A percentile compares a stretch with the other conserved stretches of the same genome.
Conservation (phyloP, 176 grass and related monocot genomes). For the Musa schizocarpa region DNA sequence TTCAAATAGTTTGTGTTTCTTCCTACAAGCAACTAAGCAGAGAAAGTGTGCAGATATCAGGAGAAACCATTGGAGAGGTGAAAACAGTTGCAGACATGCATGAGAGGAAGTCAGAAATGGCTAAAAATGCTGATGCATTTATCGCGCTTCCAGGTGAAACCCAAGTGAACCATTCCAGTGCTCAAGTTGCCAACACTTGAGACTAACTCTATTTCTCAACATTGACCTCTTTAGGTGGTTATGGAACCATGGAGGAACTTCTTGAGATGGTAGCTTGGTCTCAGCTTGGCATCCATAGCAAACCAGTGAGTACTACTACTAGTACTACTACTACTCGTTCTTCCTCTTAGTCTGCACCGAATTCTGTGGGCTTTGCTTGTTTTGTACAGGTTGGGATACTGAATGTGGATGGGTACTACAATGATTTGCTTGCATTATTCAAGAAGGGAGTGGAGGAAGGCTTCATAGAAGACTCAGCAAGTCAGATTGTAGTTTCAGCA, state of each 20-base stretch:
- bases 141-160: conserved; percentile 57
- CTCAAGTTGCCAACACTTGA: neutral
- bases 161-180: neutral
- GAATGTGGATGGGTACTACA: conserved; percentile 93
- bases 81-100: conserved; percentile 78
- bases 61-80: conserved; percentile 56
- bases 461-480: conserved; percentile 62
- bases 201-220: neutral
- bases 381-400: conserved; percentile 62
- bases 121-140: conserved; percentile 61
- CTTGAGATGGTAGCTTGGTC: conserved; percentile 95
- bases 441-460: conserved; percentile 85
- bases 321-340: too few species aligned
- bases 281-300: conserved; percentile 91
- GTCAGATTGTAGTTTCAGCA: conserved; percentile 64
- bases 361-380: neutral
- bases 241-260: conserved; percentile 94
- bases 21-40: neutral
- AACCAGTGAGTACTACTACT: conserved; percentile 46
- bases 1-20: too few species aligned
- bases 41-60: conserved; percentile 36
- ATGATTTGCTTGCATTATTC: conserved; percentile 68
- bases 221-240: conserved; percentile 43
- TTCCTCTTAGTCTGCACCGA: too few species aligned
- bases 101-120: conserved; percentile 80